Evolutionary conservation across 768 basidiomycete species (phyloP), one percentile per base, ranked within the genome.

Genomic region (Sporobolomyces phaffii): DNA sequence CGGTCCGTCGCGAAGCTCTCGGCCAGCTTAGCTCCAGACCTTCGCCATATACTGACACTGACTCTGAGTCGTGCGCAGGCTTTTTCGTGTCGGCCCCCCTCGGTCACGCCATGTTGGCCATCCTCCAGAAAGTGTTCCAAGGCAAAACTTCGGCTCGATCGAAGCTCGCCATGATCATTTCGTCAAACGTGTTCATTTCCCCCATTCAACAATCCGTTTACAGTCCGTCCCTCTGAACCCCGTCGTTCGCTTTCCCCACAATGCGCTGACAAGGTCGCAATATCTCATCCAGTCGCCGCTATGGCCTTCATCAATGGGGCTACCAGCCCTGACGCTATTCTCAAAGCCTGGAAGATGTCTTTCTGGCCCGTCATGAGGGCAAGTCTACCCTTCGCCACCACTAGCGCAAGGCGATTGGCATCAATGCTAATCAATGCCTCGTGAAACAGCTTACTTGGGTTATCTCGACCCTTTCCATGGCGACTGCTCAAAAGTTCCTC

Each of bases 291-390:
- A 77, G 81, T 93, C 36, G 81, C 87, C 0, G 88, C 85, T 29
- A 87, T 90, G 84, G 88, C 91, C 1, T 77, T 91, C 40, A 91
- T 93, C 69, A 86, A 86, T 64, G 91, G 91, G 41, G 88, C 89
- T 22, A 83, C 82, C 70, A 84, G 86, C 13, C 68, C 83, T 11
- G 81, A 84, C 41, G 85, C 87, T 29, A 80, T 92, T 63, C 81
- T 91, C 61, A 80, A 84, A 77, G 89, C 91, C 72, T 63, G 83
- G 73, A 13, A 50, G 41, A 44, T 65, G 41, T 38, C 62, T 31
- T 45, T 65, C 60, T 44, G 58, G 54, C 56, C 59, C 6, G 54
- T 68, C 18, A 64, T 70, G 58, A 59, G 57, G 60, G 60, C 64
- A 45, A 29, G 51, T 29, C 36, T 31, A 17, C 31, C 52, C 5